Evolutionary conservation across 1,284 basidiomycete species (phyloP).

Genomic region (Malassezia dermatis): DNA sequence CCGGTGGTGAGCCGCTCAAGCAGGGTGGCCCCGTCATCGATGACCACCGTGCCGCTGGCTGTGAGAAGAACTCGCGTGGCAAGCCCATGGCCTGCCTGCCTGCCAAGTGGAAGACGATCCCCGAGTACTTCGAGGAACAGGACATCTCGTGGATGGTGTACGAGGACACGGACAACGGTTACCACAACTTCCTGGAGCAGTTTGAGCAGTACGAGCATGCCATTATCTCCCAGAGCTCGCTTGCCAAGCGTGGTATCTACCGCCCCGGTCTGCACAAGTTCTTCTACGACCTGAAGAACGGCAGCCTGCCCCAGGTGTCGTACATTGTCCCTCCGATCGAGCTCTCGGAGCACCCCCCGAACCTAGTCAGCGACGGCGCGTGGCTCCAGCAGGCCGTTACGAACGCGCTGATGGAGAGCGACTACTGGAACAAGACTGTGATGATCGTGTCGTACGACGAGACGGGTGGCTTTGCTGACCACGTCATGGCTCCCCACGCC

Average conservation of each 20-base stretch:
- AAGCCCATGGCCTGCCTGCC: conserved; percentile 20
- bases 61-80: conserved; percentile 17
- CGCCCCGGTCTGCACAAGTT: conserved; percentile 28
- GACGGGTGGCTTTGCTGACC: conserved; percentile 35
- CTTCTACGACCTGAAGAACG: conserved; percentile 25
- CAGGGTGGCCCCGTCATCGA: conserved; percentile 21
- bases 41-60: conserved; percentile 17
- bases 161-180: conserved; percentile 29
- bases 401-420: conserved; percentile 27
- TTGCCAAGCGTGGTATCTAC: conserved; percentile 21
- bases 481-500: conserved; percentile 22
- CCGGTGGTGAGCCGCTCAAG: conserved; percentile 11
- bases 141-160: conserved; percentile 28
- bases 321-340: conserved; percentile 34
- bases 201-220: conserved; percentile 17
- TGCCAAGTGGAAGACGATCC: conserved; percentile 29
- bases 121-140: conserved; percentile 29
- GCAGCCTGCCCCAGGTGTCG: conserved; percentile 30
- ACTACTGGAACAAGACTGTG: conserved; percentile 23
- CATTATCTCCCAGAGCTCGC: conserved; percentile 10
- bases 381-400: conserved; percentile 31
- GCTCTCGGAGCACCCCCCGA: conserved; percentile 35
- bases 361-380: conserved; percentile 27
- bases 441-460: conserved; percentile 35
- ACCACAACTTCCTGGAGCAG: conserved; percentile 18